Base-by-base conservation (phyloP, 495 filamentous ascomycete genomes). In the Aspergillus affinis region DNA sequence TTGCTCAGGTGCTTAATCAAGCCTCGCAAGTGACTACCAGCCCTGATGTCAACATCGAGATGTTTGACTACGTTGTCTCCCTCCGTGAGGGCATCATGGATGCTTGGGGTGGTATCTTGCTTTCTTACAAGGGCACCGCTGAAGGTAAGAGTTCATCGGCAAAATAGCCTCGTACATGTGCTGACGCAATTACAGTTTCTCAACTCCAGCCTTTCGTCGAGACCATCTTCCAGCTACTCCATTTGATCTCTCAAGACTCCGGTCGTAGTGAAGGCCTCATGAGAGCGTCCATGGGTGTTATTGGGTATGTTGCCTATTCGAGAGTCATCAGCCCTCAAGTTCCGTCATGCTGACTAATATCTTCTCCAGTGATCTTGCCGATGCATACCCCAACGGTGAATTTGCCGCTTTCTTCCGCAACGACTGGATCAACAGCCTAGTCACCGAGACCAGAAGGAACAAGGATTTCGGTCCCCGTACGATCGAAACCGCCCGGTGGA, bases 21-120 rank as follows among this genome's bases (percentile, higher is more conserved):
- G 95, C 94, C 48, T 90, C 92, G 44, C 84, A 80, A 18, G 90
- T 98, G 45, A 88, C 88, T 10, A 83, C 86, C 41, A 81, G 79
- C 54, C 75, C 82, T 46, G 90, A 93, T 65, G 86, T 86, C 45
- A 81, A 78, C 48, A 92, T 91, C 58, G 94, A 98, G 65, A 95
- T 97, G 88, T 84, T 92, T 32, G 93, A 98, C 72, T 98, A 98
- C 69, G 86, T 98, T 61, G 84, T 95, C 61, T 95, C 92, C 17
- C 84, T 98, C 53, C 86, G 94, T 57, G 94, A 98, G 71, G 94
- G 93, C 66, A 96, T 98, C 59, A 96, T 97, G 90, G 94, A 98
- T 83, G 94, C 94, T 17, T 98, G 96, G 91, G 92, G 90, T 69
- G 94, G 94, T 66, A 92, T 93, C 50, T 89, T 98, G 61, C 84